phyloP scores from a whole-genome alignment of 1,284 basidiomycete genomes.

The Cutaneotrichosporon mucoides region DNA sequence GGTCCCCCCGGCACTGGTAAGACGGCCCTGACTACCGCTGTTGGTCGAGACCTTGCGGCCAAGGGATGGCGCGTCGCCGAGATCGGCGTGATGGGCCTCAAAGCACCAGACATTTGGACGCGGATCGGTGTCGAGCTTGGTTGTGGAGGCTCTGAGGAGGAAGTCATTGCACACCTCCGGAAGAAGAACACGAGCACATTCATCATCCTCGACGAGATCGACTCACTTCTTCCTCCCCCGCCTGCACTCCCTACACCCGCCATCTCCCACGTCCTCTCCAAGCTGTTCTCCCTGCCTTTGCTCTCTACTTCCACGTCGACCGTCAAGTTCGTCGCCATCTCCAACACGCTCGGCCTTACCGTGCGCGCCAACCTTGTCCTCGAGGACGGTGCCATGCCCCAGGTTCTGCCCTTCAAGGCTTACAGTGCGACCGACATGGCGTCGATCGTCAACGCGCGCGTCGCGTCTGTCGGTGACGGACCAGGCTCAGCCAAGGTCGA shows the following conservation, averaged over 20 bases:
- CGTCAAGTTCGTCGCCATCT: slow-evolving; percentile 47
- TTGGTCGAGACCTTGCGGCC: slow-evolving; percentile 28
- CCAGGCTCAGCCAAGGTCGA: slow-evolving; percentile 35
- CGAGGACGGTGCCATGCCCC: slow-evolving; percentile 34
- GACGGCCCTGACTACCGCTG: slow-evolving; percentile 46
- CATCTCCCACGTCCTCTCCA: slow-evolving; percentile 43
- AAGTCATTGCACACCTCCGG: slow-evolving; percentile 25
- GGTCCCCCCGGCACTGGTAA: slow-evolving; percentile 52
- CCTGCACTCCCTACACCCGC: slow-evolving; percentile 33
- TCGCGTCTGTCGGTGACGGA: slow-evolving; percentile 17
- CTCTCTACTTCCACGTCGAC: slow-evolving; percentile 20
- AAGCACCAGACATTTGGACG: slow-evolving; percentile 38
- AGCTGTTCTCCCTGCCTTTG: slow-evolving; percentile 44
- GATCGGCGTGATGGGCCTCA: slow-evolving; percentile 48
- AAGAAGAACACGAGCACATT: slow-evolving; percentile 23
- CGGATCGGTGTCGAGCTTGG: slow-evolving; percentile 32
- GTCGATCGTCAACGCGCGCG: slow-evolving; percentile 41
- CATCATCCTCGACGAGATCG: slow-evolving; percentile 49
- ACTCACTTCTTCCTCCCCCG: slow-evolving; percentile 45
- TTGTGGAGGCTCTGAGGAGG: slow-evolving; percentile 35
- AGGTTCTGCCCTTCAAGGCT: slow-evolving; percentile 45
- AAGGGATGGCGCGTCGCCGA: slow-evolving; percentile 42
- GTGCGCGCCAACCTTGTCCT: slow-evolving; percentile 44
- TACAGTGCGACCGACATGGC: slow-evolving; percentile 46
- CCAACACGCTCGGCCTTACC: slow-evolving; percentile 50